phyloP scores from a whole-genome alignment of 2,329 filamentous ascomycete species.

The Ophiostoma ulmi region DNA sequence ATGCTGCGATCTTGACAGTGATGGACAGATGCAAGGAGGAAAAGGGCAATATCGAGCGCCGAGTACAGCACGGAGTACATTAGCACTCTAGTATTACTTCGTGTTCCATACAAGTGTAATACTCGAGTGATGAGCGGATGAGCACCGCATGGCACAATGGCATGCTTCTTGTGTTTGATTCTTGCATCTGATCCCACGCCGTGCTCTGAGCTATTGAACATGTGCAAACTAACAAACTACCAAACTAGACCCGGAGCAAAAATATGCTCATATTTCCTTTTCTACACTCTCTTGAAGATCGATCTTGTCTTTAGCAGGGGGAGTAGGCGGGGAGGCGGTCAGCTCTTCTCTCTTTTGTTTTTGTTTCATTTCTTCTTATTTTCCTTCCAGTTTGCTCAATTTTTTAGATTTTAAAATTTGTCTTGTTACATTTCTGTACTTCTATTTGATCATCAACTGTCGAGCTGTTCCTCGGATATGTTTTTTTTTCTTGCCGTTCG shows the following conservation, averaged over 20 bases:
- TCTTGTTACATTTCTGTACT: neutral
- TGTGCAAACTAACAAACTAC: too few species aligned
- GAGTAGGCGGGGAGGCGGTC: constrained; percentile 7
- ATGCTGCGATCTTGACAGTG: neutral
- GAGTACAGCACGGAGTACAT: neutral
- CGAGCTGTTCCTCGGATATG: neutral
- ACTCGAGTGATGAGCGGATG: neutral
- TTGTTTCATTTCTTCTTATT: neutral
- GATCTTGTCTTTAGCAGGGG: neutral
- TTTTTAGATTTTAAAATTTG: neutral
- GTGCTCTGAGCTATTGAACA: too few species aligned
- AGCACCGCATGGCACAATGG: constrained; percentile 10
- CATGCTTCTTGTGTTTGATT: neutral
- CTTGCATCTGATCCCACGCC: neutral
- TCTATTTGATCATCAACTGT: neutral
- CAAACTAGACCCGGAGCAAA: neutral
- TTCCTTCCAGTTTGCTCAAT: neutral
- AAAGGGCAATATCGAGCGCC: constrained; percentile 5
- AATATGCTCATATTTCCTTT: neutral
- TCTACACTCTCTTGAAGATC: neutral
- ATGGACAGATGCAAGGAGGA: neutral
- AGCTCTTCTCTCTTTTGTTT: neutral
- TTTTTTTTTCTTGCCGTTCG: neutral
- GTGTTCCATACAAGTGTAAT: neutral
- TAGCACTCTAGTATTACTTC: neutral